Conservation (phyloP, 371 early-diverging fungal species). For the Mucor racemosus region DNA sequence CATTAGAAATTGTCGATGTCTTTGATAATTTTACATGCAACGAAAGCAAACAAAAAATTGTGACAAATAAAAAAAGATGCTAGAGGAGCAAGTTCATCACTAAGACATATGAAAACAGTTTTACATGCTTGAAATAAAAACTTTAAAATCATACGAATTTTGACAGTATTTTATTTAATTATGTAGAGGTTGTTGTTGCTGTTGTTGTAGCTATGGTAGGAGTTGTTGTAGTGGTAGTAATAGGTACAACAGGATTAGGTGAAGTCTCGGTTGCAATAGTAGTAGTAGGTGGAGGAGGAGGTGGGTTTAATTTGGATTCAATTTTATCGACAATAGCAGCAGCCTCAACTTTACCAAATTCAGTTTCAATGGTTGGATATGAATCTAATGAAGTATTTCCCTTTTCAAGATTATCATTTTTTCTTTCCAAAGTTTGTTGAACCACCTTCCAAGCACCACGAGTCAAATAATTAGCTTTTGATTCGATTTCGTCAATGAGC, state of each 20-base stretch:
- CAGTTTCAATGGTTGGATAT: constrained; percentile 25
- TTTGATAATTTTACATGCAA: no score
- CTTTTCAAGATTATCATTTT: constrained; percentile 16
- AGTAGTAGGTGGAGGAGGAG: background rate
- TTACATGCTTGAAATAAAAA: no score
- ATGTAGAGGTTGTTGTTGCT: no score
- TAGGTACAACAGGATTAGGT: background rate
- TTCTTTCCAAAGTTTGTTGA: constrained; percentile 21
- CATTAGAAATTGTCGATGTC: no score
- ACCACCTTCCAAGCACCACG: constrained; percentile 40
- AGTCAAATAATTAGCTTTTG: constrained; percentile 34
- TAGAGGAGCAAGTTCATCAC: no score
- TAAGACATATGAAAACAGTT: no score
- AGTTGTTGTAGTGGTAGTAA: background rate
- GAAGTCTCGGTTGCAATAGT: background rate
- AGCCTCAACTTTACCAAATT: constrained; percentile 43
- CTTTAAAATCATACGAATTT: no score
- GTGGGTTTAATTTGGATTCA: constrained; percentile 12
- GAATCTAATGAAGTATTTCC: background rate
- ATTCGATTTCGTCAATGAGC: constrained; percentile 24
- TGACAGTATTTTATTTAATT: no score
- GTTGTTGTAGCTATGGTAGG: no score
- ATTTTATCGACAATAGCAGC: constrained; percentile 27
- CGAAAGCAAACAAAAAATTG: no score
- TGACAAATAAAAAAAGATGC: no score